These are phyloP conservation scores for Pelargonium fulgidum DNA, from an alignment of 441 rosid genomes.

Conservation along the genomic window DNA sequence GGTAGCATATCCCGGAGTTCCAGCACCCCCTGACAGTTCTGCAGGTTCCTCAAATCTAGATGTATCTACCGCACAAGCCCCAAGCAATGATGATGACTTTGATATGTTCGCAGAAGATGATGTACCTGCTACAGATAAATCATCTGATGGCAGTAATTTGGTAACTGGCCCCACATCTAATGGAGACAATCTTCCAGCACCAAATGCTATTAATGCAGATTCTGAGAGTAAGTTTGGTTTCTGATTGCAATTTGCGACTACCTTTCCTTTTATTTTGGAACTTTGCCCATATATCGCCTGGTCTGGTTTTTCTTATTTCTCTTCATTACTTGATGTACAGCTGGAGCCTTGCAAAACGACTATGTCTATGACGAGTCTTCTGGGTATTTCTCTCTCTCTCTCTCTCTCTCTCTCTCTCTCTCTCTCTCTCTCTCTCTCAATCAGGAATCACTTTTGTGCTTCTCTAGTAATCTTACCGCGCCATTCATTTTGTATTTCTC, in stretches of 20 bases:
- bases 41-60: slow-evolving; percentile 26
- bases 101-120: slow-evolving; percentile 87
- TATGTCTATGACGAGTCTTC: slow-evolving; percentile 81
- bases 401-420: slow-evolving; percentile 13
- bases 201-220: slow-evolving; percentile 21
- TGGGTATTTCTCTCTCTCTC: slow-evolving; percentile 44
- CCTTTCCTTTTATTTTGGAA: background rate
- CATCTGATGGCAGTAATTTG: slow-evolving; percentile 26
- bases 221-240: slow-evolving; percentile 35
- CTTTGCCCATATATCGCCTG: slow-evolving; percentile 11
- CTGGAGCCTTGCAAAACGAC: slow-evolving; percentile 48
- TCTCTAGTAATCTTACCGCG: background rate
- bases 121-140: slow-evolving; percentile 32
- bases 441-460: background rate
- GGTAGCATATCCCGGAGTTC: slow-evolving; percentile 26
- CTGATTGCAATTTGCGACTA: slow-evolving; percentile 2
- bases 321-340: slow-evolving; percentile 34
- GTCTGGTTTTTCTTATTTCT: background rate
- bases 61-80: slow-evolving; percentile 27
- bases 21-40: slow-evolving; percentile 19
- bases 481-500: background rate
- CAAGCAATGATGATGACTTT: slow-evolving; percentile 29
- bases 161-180: slow-evolving; percentile 29
- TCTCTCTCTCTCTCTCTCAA: slow-evolving; percentile 13
- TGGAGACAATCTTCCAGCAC: slow-evolving; percentile 29